Evolutionary conservation across 345 rosid species (phyloP).

Genomic region (Camelina sativa): DNA sequence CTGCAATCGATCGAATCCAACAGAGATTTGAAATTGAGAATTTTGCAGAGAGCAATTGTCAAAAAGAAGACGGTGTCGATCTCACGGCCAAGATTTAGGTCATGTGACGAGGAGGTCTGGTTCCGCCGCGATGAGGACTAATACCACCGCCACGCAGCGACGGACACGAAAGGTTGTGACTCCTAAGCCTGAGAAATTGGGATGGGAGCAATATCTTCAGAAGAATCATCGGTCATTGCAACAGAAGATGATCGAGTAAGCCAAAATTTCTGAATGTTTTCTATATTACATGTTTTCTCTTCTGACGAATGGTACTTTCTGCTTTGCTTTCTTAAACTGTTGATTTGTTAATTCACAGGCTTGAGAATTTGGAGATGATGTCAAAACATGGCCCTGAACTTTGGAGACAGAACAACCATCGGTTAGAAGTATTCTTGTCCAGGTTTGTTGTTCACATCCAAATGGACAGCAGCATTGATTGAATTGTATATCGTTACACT

Average conservation of each 20-base stretch:
- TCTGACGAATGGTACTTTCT: slow-evolving; percentile 1
- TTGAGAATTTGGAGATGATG: slow-evolving; percentile 92
- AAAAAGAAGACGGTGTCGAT: too few relatives aligned
- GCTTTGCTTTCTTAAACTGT: slow-evolving; percentile 12
- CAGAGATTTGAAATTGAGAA: too few relatives aligned
- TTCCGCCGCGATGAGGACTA: too few relatives aligned
- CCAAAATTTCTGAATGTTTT: slow-evolving; percentile 14
- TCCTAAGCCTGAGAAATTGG: too few relatives aligned
- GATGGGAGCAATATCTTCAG: slow-evolving; percentile 88
- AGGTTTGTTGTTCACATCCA: slow-evolving; percentile 53
- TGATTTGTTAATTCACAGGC: slow-evolving; percentile 53
- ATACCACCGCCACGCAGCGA: too few relatives aligned
- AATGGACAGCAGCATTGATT: slow-evolving; percentile 15
- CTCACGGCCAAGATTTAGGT: too few relatives aligned
- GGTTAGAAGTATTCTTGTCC: slow-evolving; percentile 65
- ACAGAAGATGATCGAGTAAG: slow-evolving; percentile 78
- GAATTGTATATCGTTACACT: neutral
- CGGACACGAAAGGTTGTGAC: too few relatives aligned
- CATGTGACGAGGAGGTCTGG: too few relatives aligned
- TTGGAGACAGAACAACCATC: slow-evolving; percentile 79
- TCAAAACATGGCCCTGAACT: slow-evolving; percentile 81
- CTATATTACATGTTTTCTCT: neutral
- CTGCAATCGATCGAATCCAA: too few relatives aligned
- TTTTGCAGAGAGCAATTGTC: too few relatives aligned
- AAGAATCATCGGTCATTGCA: slow-evolving; percentile 80